Evolutionary conservation across 257 asterid genomes (phyloP).

Genomic region (Gentiana straminea): DNA sequence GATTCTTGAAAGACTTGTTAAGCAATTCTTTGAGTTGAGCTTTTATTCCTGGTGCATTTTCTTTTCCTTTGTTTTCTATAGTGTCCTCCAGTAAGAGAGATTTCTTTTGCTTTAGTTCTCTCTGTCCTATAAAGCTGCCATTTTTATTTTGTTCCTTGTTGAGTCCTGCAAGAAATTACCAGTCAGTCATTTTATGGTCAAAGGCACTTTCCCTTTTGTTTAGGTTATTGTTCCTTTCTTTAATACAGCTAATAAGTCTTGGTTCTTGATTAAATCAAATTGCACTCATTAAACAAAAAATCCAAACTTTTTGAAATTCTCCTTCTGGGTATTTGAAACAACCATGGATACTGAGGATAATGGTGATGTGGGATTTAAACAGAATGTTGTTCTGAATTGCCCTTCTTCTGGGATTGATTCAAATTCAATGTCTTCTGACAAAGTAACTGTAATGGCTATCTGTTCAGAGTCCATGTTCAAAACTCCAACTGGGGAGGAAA

Average conservation of each 20-base stretch:
- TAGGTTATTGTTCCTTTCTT: conserved; percentile 11
- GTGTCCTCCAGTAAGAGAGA: conserved; percentile 40
- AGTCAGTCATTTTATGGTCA: conserved; percentile 33
- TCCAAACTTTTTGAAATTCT: conserved; percentile 16
- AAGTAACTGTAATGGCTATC: conserved; percentile 20
- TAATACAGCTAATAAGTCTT: conserved; percentile 16
- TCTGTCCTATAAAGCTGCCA: conserved; percentile 79
- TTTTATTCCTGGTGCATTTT: conserved; percentile 39
- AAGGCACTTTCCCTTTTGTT: conserved; percentile 41
- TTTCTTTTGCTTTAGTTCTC: conserved; percentile 54
- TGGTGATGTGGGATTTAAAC: conserved; percentile 36
- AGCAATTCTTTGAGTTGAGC: conserved; percentile 28
- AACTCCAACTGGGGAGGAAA: conserved; percentile 25
- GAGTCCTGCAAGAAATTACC: conserved; percentile 59
- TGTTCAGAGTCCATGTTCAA: conserved; percentile 22
- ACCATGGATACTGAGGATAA: conserved; percentile 48
- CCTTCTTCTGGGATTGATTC: conserved; percentile 23
- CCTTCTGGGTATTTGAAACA: conserved; percentile 16
- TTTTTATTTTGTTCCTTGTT: conserved; percentile 67
- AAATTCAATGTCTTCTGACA: conserved; percentile 25
- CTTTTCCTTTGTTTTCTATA: conserved; percentile 39
- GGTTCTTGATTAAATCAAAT: conserved; percentile 21
- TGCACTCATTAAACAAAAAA: conserved; percentile 16
- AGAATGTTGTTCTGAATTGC: conserved; percentile 19
- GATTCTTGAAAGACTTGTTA: conserved; percentile 29